A percentile compares a stretch with the other conserved stretches of the same genome.
Evolutionary conservation across 371 early-diverging fungal species (phyloP).

Genomic region (Dichotomocladium elegans): DNA sequence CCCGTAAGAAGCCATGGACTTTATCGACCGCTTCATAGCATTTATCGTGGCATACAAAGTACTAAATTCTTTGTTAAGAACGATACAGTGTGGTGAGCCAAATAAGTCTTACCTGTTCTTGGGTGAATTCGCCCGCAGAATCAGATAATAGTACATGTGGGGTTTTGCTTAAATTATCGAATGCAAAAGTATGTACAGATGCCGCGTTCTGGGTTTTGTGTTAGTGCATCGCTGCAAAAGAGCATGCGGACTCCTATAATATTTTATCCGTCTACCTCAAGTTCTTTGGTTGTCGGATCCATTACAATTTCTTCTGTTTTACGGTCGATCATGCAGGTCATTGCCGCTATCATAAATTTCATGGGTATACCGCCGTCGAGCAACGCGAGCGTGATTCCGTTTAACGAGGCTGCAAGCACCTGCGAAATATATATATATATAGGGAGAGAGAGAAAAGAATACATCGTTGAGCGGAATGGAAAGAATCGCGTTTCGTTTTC

Average conservation of each 20-base stretch:
- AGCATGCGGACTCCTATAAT: too few species aligned
- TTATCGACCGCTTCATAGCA: constrained; percentile 47
- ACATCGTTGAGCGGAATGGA: too few species aligned
- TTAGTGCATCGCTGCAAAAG: too few species aligned
- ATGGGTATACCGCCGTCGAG: constrained; percentile 92
- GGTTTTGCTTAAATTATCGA: constrained; percentile 52
- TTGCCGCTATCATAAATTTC: constrained; percentile 65
- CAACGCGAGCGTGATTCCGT: constrained; percentile 81
- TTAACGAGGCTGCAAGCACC: constrained; percentile 76
- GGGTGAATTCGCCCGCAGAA: constrained; percentile 67
- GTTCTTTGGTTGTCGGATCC: constrained; percentile 79
- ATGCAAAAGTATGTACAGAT: constrained; percentile 85
- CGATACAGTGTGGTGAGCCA: too few species aligned
- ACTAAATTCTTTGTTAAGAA: constrained; percentile 23
- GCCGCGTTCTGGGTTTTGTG: constrained; percentile 51
- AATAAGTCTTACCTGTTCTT: constrained; percentile 53
- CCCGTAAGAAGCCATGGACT: constrained; percentile 55
- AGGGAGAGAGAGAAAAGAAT: too few species aligned
- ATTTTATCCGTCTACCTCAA: constrained; percentile 52
- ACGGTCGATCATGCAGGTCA: constrained; percentile 64
- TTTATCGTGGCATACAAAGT: constrained; percentile 44
- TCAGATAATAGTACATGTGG: constrained; percentile 47
- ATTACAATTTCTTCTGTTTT: constrained; percentile 60
- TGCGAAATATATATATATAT: too few species aligned
- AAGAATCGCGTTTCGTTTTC: too few species aligned